Percentiles rank a stretch among this genome's conserved stretches.
Evolutionary conservation across 129 eudicot species (phyloP).

Genomic region (sunflower (Helianthus annuus)): HanXRQr2.0-SUNRISE NC_035447.2:34997921-34998420

Average conservation of each 20-base stretch:
- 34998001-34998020: conserved; percentile 50
- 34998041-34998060: conserved; percentile 53
- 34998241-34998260: conserved; percentile 52
- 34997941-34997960: conserved; percentile 37
- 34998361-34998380: too few relatives aligned
- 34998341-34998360: conserved; percentile 55
- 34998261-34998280: conserved; percentile 34
- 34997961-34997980: conserved; percentile 43
- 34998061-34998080: conserved; percentile 42
- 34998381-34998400: conserved; percentile 42
- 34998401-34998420: conserved; percentile 34
- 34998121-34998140: conserved; percentile 43
- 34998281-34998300: conserved; percentile 27
- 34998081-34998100: conserved; percentile 39
- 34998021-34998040: conserved; percentile 50
- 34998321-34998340: conserved; percentile 58
- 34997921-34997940: too few relatives aligned
- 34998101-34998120: conserved; percentile 53
- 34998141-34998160: conserved; percentile 37
- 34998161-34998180: conserved; percentile 57
- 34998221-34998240: conserved; percentile 46
- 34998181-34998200: conserved; percentile 24
- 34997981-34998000: conserved; percentile 16
- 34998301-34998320: conserved; percentile 26
- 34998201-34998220: conserved; percentile 31